Base-by-base conservation (phyloP, 768 basidiomycete genomes). In the Boletales sp. region DNA sequence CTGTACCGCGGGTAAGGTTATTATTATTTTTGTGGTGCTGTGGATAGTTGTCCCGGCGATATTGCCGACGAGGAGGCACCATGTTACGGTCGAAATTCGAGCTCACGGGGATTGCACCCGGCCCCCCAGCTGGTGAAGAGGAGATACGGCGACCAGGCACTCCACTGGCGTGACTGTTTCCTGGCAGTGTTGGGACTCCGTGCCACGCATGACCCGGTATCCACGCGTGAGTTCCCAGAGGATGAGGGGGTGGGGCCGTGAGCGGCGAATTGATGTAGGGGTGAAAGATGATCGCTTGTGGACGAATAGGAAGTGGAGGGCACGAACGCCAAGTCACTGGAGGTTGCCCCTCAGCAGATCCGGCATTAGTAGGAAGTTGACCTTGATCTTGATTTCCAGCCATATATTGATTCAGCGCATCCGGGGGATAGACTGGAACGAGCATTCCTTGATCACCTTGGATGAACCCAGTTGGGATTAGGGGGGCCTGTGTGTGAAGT, bases 361-460 rank as follows among this genome's bases (percentile, higher is more conserved):
- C 63, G 5, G 59, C 45, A 35, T 45, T 56, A 35, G 46, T 43
- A 38, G 54, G 59, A 45, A 32, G 38, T 24, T 59, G 55, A 14
- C 31, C 56, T n/a, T 56, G 61, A 24, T 63, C 54, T 51, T 72
- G 73, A 50, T 65, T 68, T 43, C 72, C 69, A 19, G 82, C 63
- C 80, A 87, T 82, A 56, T 87, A 87, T 46, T 81, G 79, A 54
- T 85, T 79, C 24, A 87, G 74, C 2, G 81, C 85, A 40, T 88
- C 86, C 4, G 81, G 81, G 21, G 77, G 78, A 61, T 89, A 88
- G 30, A 87, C 76, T 19, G 87, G 78, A 37, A 87, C 78, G 27
- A 88, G 72, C n/a, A 80, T 80, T 5, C 87, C 85, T 44, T 84
- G 82, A 48, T 86, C 83, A 47, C 82, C 81, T 52, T 87, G 84